Conservation (phyloP, 768 basidiomycete species). For the Suillus decipiens region DNA sequence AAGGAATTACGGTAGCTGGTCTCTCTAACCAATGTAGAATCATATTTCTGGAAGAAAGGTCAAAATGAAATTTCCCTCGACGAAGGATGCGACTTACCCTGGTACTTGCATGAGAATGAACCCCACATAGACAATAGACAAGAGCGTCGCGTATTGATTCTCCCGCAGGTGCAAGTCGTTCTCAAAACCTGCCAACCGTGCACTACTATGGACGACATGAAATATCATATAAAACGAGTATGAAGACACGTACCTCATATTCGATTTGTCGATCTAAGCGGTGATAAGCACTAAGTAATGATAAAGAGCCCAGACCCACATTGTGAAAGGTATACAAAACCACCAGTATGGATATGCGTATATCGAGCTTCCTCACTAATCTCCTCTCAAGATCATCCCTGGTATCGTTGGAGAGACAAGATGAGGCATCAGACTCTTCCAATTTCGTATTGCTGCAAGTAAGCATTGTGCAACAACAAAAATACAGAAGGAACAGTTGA, state of each 20-base stretch:
- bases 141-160: conserved; percentile 59
- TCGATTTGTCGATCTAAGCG: conserved; percentile 60
- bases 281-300: neutral
- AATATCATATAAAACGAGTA: neutral
- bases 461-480: neutral
- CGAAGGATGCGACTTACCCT: conserved; percentile 43
- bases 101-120: conserved; percentile 77
- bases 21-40: conserved; percentile 32
- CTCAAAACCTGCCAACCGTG: conserved; percentile 66
- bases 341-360: conserved; percentile 20
- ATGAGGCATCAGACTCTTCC: neutral
- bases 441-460: neutral
- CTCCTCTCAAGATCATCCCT: neutral
- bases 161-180: conserved; percentile 58
- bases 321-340: conserved; percentile 26
- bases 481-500: neutral
- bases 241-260: conserved; percentile 44
- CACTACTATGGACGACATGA: conserved; percentile 45
- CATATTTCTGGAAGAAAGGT: conserved; percentile 24
- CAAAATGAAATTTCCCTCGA: neutral
- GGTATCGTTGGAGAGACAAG: neutral
- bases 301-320: conserved; percentile 12
- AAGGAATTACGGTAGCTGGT: conserved; percentile 29
- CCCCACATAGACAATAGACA: conserved; percentile 65
- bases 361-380: conserved; percentile 13